Base-by-base conservation (phyloP, 108 stramenopile genomes). In the Conticribra weissflogii region DNA sequence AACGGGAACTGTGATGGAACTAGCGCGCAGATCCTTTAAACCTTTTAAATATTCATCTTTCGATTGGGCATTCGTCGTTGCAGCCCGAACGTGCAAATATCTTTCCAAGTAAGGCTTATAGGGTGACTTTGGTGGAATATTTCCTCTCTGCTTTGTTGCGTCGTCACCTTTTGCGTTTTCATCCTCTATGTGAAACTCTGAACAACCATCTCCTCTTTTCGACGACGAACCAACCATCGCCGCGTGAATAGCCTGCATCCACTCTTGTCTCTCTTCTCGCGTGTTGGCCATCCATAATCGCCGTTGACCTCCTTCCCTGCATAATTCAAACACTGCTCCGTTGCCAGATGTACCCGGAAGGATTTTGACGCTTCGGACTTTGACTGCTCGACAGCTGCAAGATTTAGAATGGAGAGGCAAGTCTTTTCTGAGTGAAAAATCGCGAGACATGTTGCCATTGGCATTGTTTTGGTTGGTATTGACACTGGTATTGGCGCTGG, bases 211-310 rank as follows among this genome's bases (percentile, higher is more conserved):
- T 19, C 83, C 81, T 47, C 86, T 83, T 5, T 83, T 93, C 1
- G 89, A 76, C 9, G 76, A 79, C n/a, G 88, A 84, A 23, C 92
- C 92, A 44, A 91, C 83, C 84, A 89, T 91, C 29, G 92, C 89
- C 67, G 78, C 74, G 53, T 88, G 79, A 63, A 94, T 89, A 17
- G 89, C 85, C 48, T 86, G 78, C 3, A 94, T 88, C 92, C 92
- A 94, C 36, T 75, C 69, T 30, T 72, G 74, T 15, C 92, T 78
- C 63, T 94, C 92, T 24, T 85, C 90, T 46, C 61, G 62, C 31
- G 86, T 76, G 36, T 82, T 85, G 8, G 86, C 78, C 86, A 94
- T 75, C 86, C 89, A 90, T n/a, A 91, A 58, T 31, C 88, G 84
- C 15, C 84, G 81, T 12, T 85, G 72, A 22, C 85, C 78, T 8